phyloP scores from a whole-genome alignment of 2,329 filamentous ascomycete genomes.

The Helminthosporium solani region DNA sequence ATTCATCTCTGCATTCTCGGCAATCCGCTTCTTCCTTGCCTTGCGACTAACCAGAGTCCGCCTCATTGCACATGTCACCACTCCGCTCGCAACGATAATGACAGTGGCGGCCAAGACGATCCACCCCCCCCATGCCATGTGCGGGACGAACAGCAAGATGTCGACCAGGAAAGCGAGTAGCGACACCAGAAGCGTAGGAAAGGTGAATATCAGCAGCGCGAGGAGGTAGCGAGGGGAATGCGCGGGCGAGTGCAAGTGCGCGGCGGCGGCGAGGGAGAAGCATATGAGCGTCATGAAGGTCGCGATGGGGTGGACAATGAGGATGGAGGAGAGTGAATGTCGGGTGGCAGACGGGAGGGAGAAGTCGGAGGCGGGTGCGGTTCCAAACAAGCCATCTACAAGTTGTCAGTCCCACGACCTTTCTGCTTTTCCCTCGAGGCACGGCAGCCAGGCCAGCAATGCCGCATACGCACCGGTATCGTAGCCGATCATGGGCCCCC shows the following conservation, averaged over 20 bases:
- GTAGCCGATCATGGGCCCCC: constrained; percentile 78
- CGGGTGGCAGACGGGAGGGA: constrained; percentile 65
- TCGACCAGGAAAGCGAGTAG: constrained; percentile 90
- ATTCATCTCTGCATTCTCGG: constrained; percentile 95
- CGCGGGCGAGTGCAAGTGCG: constrained; percentile 83
- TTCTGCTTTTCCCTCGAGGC: no score
- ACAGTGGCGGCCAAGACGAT: constrained; percentile 88
- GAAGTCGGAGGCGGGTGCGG: constrained; percentile 54
- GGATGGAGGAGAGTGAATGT: constrained; percentile 76
- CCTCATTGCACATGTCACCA: constrained; percentile 93
- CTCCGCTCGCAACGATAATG: constrained; percentile 74
- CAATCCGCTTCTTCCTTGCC: constrained; percentile 87
- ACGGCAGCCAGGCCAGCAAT: no score
- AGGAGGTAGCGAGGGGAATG: constrained; percentile 90
- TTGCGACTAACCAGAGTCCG: constrained; percentile 88
- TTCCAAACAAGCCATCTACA: constrained; percentile 50
- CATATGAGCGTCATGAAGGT: constrained; percentile 83
- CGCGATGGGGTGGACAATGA: constrained; percentile 91
- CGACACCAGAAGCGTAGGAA: constrained; percentile 80
- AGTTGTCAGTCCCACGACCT: constrained; percentile 1
- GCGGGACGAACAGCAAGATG: constrained; percentile 89
- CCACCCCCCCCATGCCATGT: constrained; percentile 92
- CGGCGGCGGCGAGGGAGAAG: constrained; percentile 73
- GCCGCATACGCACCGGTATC: constrained; percentile 76
- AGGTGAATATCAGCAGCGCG: constrained; percentile 77